Evolutionary conservation across 306 rosid genomes (phyloP).

Genomic region (apple (Malus domestica)): DNA sequence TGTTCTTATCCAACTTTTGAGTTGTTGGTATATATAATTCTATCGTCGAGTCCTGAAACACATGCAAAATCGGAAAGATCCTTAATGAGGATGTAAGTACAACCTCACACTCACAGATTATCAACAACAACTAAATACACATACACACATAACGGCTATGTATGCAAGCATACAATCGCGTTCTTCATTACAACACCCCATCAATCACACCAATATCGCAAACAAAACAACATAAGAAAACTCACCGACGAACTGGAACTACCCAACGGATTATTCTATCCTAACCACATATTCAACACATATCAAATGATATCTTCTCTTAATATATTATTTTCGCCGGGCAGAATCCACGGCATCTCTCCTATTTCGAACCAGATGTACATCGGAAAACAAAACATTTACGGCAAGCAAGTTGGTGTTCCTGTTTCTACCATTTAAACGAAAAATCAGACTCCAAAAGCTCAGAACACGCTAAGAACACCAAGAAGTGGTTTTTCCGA

Average conservation of each 20-base stretch:
- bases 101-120: not conserved
- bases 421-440: not conserved
- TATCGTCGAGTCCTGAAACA: conserved; percentile 1
- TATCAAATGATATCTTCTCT: not conserved
- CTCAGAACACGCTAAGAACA: not conserved
- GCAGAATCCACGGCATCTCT: not conserved
- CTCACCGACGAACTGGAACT: not conserved
- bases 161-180: not conserved
- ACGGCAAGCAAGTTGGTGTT: not conserved
- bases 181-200: too few species aligned
- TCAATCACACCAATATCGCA: not conserved
- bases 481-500: not conserved
- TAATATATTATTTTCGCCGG: not conserved
- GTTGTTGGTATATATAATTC: conserved; percentile 10
- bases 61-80: not conserved
- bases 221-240: not conserved
- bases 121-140: not conserved
- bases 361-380: not conserved
- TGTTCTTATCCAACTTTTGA: conserved; percentile 10
- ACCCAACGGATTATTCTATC: not conserved
- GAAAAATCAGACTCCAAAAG: not conserved
- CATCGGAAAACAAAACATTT: not conserved
- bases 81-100: not conserved
- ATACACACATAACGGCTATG: not conserved
- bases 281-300: not conserved